Conservation (phyloP, 2,329 filamentous ascomycete genomes). For the Pseudocercospora crystallina region DNA sequence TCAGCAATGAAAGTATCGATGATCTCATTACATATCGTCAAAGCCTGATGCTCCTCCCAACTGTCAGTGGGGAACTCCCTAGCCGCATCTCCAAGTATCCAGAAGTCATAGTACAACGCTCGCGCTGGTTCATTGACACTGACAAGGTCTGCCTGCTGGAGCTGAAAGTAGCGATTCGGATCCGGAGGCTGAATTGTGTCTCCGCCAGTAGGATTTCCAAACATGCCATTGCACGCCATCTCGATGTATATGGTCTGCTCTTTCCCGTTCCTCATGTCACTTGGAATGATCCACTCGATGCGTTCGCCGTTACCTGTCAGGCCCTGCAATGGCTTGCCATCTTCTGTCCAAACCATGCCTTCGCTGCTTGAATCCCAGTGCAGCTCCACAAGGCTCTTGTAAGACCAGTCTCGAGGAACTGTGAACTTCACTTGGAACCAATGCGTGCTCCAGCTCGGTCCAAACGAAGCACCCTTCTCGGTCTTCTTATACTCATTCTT, state of each 20-base stretch:
- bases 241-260: constrained; percentile 91
- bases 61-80: constrained; percentile 86
- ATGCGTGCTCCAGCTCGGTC: constrained; percentile 95
- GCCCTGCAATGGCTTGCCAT: constrained; percentile 88
- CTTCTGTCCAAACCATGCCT: constrained; percentile 87
- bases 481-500: constrained; percentile 71
- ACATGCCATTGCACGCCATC: constrained; percentile 99
- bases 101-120: constrained; percentile 85
- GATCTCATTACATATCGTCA: constrained; percentile 80
- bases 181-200: constrained; percentile 86
- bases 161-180: constrained; percentile 76
- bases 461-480: constrained; percentile 74
- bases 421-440: constrained; percentile 88
- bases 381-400: constrained; percentile 84
- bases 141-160: constrained; percentile 79
- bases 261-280: constrained; percentile 77
- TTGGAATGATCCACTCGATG: constrained; percentile 85
- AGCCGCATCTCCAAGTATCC: constrained; percentile 91
- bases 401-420: constrained; percentile 68
- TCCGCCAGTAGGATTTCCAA: constrained; percentile 83
- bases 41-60: constrained; percentile 83
- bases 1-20: constrained; percentile 87
- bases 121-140: constrained; percentile 84
- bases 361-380: constrained; percentile 97
- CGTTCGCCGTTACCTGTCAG: constrained; percentile 87